phyloP scores from a whole-genome alignment of 2,329 filamentous ascomycete species.

The Neocucurbitaria cava region DNA sequence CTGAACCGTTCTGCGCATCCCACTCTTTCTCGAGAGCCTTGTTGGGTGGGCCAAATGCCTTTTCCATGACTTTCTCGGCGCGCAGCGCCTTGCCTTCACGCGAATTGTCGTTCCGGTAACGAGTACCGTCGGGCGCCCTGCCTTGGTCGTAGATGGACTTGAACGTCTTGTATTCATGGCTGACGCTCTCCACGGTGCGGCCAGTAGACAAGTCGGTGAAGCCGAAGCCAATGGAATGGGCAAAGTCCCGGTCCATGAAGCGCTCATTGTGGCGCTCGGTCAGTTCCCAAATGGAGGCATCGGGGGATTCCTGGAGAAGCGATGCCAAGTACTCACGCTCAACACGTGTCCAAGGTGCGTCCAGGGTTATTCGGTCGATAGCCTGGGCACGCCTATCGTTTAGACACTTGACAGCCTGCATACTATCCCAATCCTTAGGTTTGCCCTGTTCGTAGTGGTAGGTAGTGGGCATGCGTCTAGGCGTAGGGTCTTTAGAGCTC shows the following conservation, averaged over 20 bases:
- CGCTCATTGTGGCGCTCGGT: conserved; percentile 34
- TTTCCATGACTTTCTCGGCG: not conserved
- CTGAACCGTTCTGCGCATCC: not conserved
- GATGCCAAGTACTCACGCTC: conserved; percentile 30
- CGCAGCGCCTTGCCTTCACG: conserved; percentile 3
- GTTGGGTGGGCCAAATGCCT: conserved; percentile 8
- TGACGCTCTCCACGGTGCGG: conserved; percentile 37
- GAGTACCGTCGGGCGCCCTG: conserved; percentile 6
- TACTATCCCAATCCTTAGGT: conserved; percentile 34
- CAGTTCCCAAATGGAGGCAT: conserved; percentile 33
- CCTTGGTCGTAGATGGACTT: conserved; percentile 31
- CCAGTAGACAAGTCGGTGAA: conserved; percentile 15
- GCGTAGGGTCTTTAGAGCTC: conserved; percentile 13
- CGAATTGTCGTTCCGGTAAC: conserved; percentile 13
- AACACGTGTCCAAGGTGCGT: conserved; percentile 17
- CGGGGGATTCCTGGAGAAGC: conserved; percentile 16
- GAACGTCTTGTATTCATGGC: conserved; percentile 31
- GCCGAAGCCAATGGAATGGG: conserved; percentile 8
- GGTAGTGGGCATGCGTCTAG: conserved; percentile 17
- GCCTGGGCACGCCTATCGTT: conserved; percentile 36
- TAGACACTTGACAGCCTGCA: conserved; percentile 29
- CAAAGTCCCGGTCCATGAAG: conserved; percentile 22
- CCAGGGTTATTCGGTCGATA: conserved; percentile 28
- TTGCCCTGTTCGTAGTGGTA: conserved; percentile 26
- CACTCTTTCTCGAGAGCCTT: conserved; percentile 10